Percentiles rank a stretch among this genome's conserved stretches.
phyloP scores from a whole-genome alignment of 78 protist genomes.

The Pigoraptor vietnamica region DNA sequence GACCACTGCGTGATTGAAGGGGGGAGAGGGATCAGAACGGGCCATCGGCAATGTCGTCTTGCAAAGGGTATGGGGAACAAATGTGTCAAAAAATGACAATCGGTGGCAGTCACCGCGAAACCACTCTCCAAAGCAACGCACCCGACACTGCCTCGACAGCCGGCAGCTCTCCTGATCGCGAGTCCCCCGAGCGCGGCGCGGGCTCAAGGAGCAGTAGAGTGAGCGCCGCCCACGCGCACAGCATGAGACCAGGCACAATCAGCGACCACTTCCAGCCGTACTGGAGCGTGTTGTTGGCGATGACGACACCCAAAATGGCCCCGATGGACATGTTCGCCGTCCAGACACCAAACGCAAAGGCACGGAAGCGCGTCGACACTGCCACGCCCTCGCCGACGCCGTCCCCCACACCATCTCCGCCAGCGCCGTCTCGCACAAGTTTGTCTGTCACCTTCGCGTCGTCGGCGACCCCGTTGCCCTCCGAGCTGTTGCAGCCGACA shows the following conservation, averaged over 20 bases:
- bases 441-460: not conserved
- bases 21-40: too few relatives aligned
- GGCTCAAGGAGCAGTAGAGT: not conserved
- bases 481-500: not conserved
- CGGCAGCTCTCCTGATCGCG: too few relatives aligned
- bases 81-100: too few relatives aligned
- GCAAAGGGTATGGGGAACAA: too few relatives aligned
- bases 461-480: not conserved
- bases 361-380: not conserved
- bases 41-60: too few relatives aligned
- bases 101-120: too few relatives aligned
- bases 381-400: not conserved
- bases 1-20: too few relatives aligned
- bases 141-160: too few relatives aligned
- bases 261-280: not conserved
- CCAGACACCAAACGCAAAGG: not conserved
- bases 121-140: too few relatives aligned
- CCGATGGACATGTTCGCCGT: not conserved
- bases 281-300: not conserved
- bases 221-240: not conserved
- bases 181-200: too few relatives aligned
- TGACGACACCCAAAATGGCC: not conserved
- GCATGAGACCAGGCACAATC: not conserved
- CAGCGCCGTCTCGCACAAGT: too few relatives aligned
- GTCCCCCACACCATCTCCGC: not conserved